Conservation (phyloP, 352 stramenopile genomes). For the Globisporangium rhizosaccharum region DNA sequence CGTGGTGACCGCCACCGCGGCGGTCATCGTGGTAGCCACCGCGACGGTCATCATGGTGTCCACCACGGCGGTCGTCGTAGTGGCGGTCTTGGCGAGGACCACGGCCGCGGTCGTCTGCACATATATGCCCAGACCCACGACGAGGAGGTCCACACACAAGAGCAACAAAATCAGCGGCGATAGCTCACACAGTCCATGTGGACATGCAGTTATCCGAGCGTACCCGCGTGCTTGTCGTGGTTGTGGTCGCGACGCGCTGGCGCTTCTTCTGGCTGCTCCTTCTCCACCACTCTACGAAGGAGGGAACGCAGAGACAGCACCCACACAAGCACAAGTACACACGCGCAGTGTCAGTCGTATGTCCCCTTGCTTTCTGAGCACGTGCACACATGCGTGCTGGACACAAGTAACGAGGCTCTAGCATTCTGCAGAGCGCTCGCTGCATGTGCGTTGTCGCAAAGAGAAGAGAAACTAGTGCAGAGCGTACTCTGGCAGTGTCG, state of each 20-base stretch:
- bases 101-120: slow-evolving; percentile 22
- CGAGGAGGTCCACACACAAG: too few relatives aligned
- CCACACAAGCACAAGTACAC: not conserved
- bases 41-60: slow-evolving; percentile 20
- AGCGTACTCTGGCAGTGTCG: slow-evolving; percentile 44
- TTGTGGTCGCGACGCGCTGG: slow-evolving; percentile 21
- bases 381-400: not conserved
- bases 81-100: slow-evolving; percentile 21
- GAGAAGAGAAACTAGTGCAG: not conserved
- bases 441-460: not conserved
- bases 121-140: not conserved
- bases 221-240: slow-evolving; percentile 5
- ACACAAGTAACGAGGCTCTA: too few relatives aligned
- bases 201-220: not conserved
- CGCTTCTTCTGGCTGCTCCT: slow-evolving; percentile 19
- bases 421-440: not conserved
- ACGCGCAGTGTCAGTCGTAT: not conserved
- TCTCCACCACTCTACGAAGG: slow-evolving; percentile 23
- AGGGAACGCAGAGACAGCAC: not conserved
- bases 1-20: slow-evolving; percentile 10
- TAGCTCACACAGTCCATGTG: not conserved
- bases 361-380: not conserved
- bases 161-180: not conserved
- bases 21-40: slow-evolving; percentile 24
- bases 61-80: slow-evolving; percentile 18